A percentile compares a stretch with the other conserved stretches of the same genome.
Conservation (phyloP, 495 filamentous ascomycete genomes). For the Daldinia loculata region DNA sequence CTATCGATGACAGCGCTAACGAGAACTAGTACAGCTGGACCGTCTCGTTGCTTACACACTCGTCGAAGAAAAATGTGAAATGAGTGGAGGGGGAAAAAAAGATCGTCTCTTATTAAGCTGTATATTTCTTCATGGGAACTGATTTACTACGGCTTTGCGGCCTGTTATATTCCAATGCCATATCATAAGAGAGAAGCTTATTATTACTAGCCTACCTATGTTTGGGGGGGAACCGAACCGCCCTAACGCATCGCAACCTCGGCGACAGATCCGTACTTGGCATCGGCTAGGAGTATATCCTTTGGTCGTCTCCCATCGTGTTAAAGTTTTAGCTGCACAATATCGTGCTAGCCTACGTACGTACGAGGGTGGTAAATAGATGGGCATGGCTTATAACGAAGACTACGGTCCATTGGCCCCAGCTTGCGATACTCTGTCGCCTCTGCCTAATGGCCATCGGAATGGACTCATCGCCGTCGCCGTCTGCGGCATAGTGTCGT, state of each 20-base stretch:
- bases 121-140: not conserved
- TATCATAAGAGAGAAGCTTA: not conserved
- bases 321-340: not conserved
- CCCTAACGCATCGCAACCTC: slow-evolving; percentile 13
- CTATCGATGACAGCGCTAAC: slow-evolving; percentile 16
- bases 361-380: not conserved
- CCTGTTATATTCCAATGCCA: not conserved
- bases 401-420: slow-evolving; percentile 27
- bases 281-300: slow-evolving; percentile 9
- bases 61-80: slow-evolving; percentile 10
- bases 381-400: slow-evolving; percentile 26
- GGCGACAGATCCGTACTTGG: slow-evolving; percentile 18
- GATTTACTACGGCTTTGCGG: not conserved
- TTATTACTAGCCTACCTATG: not conserved
- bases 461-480: slow-evolving; percentile 64
- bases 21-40: slow-evolving; percentile 13
- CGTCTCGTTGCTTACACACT: slow-evolving; percentile 13
- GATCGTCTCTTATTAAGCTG: not conserved
- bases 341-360: slow-evolving; percentile 1
- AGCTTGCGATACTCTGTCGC: slow-evolving; percentile 47
- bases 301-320: not conserved
- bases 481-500: slow-evolving; percentile 67
- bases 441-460: slow-evolving; percentile 59
- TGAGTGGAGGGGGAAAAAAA: not conserved
- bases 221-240: not conserved